Evolutionary conservation across 2,329 filamentous ascomycete species (phyloP), one percentile per base, ranked within the genome.

Genomic region (Phaeosphaeria sp.): DNA sequence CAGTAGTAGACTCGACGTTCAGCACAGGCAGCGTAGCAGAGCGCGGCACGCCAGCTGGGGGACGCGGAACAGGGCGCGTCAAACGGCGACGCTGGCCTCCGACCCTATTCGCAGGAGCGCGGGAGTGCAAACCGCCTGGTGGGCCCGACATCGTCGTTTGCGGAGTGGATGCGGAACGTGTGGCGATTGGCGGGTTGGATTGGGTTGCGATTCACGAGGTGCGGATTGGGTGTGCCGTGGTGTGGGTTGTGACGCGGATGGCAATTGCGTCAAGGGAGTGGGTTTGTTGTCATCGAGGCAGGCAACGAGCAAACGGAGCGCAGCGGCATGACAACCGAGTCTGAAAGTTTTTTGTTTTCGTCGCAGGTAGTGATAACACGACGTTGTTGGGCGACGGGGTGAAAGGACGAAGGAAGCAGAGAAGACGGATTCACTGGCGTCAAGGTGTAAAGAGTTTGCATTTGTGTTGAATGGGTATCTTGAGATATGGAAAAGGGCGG

Each of bases 61-160:
- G 58, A 33, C 63, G 59, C 45, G n/a, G 27, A 20, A 17, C 43
- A 22, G 25, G n/a, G 42, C 68, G 71, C 6, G 52, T 36, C 39
- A 67, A 53, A 30, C 66, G 67, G 52, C 66, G 63, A 51, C 67
- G 64, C 49, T 63, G 63, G 17, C 63, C 57, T 17, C 56, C 61
- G 24, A 65, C 56, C 46, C 55, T 53, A 22, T 55, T 49, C 8
- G 61, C 59, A 15, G 61, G 59, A 9, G 48, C 54, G 15, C 44
- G 44, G 15, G 44, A 46, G 44, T 21, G 44, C 20, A 25, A 25
- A 17, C 44, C 22, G 3, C 21, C 22, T 8, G 9, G n/a, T 3
- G 13, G 17, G n/a, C 21, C 17, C 44, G 44, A 17, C 21, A 25
- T 24, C 22, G 21, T 46, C 3, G 30, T n/a, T 36, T 30, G 25